A percentile compares a stretch with the other conserved stretches of the same genome.
Conservation (phyloP, 2,329 filamentous ascomycete genomes). For the Colletotrichum paranaense region DNA sequence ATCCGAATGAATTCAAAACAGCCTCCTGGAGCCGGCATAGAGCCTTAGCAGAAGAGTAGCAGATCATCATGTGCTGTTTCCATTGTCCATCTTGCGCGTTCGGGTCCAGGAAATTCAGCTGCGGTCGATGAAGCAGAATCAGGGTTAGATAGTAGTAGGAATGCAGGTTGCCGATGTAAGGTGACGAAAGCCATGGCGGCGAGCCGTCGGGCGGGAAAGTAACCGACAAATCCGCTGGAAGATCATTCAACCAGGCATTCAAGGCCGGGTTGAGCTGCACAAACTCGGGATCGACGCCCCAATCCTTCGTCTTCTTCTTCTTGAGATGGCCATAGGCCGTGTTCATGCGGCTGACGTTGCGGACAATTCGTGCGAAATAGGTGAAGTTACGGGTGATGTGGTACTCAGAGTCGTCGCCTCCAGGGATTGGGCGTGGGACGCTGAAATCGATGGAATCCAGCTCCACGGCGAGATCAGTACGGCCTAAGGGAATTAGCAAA, state of each 20-base stretch:
- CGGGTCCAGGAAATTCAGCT: slow-evolving; percentile 82
- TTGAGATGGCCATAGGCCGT: slow-evolving; percentile 79
- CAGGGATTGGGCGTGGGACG: slow-evolving; percentile 70
- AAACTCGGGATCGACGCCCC: slow-evolving; percentile 88
- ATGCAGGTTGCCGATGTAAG: slow-evolving; percentile 90
- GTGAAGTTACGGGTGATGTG: slow-evolving; percentile 85
- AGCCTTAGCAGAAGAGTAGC: slow-evolving; percentile 85
- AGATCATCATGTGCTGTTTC: slow-evolving; percentile 89
- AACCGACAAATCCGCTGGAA: slow-evolving; percentile 83
- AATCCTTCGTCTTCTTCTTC: slow-evolving; percentile 77
- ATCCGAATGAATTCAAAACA: slow-evolving; percentile 79
- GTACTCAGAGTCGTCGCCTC: slow-evolving; percentile 80
- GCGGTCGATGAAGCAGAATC: slow-evolving; percentile 89
- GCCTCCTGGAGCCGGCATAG: slow-evolving; percentile 90
- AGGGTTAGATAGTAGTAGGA: slow-evolving; percentile 88
- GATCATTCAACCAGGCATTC: slow-evolving; percentile 77
- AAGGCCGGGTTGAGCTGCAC: slow-evolving; percentile 83
- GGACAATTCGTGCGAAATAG: slow-evolving; percentile 81
- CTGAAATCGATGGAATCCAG: slow-evolving; percentile 81
- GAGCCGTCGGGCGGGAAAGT: slow-evolving; percentile 82
- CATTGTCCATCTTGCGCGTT: slow-evolving; percentile 78
- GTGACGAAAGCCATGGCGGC: slow-evolving; percentile 85
- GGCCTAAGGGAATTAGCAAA: slow-evolving; percentile 61
- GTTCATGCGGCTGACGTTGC: slow-evolving; percentile 82
- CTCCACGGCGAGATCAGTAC: slow-evolving; percentile 81